A percentile compares a stretch with the other conserved stretches of the same genome.
These are phyloP conservation scores for Eucalyptus marginata DNA, from an alignment of 345 rosid genomes.

Conservation along the genomic window DNA sequence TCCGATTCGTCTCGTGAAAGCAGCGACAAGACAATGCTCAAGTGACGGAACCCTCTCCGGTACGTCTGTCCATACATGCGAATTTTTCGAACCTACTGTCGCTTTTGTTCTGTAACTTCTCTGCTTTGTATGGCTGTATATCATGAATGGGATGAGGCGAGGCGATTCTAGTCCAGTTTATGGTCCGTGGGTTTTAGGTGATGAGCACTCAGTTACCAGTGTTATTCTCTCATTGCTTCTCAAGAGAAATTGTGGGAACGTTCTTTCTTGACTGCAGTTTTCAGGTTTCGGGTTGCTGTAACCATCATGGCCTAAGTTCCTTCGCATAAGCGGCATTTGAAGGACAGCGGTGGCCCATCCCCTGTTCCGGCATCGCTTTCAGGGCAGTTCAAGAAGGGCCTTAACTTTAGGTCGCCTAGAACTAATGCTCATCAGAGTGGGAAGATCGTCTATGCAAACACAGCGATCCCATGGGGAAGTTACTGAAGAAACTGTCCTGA, in stretches of 20 bases:
- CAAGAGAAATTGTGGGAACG: background rate
- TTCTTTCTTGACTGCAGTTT: background rate
- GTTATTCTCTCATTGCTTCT: background rate
- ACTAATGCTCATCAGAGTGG: background rate
- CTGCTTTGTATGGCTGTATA: background rate
- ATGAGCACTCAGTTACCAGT: background rate
- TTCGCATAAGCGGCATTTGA: slow-evolving; percentile 6
- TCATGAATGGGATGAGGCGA: background rate
- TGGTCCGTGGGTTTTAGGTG: background rate
- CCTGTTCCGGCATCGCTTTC: background rate
- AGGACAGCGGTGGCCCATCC: background rate
- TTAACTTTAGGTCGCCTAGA: background rate
- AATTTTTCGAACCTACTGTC: background rate
- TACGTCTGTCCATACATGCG: background rate
- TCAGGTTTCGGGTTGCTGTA: background rate
- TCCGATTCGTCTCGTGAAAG: background rate
- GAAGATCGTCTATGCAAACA: background rate
- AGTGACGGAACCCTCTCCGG: background rate
- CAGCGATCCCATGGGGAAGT: slow-evolving; percentile 10
- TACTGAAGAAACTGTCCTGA: slow-evolving; percentile 22
- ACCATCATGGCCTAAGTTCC: slow-evolving; percentile 10
- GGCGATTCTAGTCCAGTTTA: background rate
- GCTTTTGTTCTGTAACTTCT: background rate
- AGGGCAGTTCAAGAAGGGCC: background rate
- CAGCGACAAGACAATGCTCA: background rate